Evolutionary conservation across 371 early-diverging fungal species (phyloP).

Genomic region (Mucor circinelloides): DNA sequence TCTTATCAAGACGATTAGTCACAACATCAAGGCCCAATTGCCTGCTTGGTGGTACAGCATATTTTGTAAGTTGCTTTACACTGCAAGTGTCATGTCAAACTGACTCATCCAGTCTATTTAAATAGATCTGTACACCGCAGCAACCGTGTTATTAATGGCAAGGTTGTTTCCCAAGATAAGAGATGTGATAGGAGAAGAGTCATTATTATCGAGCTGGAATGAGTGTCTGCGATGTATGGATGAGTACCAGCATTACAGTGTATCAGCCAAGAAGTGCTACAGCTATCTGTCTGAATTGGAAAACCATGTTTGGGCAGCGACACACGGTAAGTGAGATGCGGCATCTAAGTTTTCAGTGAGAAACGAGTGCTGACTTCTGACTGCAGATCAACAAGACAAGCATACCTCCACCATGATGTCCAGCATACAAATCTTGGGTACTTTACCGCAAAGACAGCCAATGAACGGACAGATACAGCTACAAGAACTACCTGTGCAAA

Average conservation of each 20-base stretch:
- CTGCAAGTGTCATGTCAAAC: background rate
- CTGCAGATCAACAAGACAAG: constrained; percentile 4
- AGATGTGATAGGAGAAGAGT: constrained; percentile 22
- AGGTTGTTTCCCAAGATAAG: constrained; percentile 29
- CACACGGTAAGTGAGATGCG: background rate
- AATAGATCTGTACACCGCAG: constrained; percentile 30
- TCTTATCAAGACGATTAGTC: constrained; percentile 27
- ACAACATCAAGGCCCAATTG: constrained; percentile 20
- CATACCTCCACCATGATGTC: constrained; percentile 21
- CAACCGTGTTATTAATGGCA: constrained; percentile 34
- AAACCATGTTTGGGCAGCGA: constrained; percentile 1
- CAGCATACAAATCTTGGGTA: constrained; percentile 27
- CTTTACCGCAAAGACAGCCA: constrained; percentile 13
- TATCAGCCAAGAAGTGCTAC: constrained; percentile 28
- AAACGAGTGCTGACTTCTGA: background rate
- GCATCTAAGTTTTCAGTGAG: no score
- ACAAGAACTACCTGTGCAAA: background rate
- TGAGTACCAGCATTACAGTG: constrained; percentile 22
- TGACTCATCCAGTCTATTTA: background rate
- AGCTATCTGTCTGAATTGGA: constrained; percentile 27
- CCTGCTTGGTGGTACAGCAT: constrained; percentile 37
- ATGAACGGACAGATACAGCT: background rate
- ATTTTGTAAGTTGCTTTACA: constrained; percentile 22
- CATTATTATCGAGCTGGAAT: constrained; percentile 22
- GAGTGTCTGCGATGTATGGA: constrained; percentile 23